phyloP scores from a whole-genome alignment of 2,329 filamentous ascomycete species.

The Macroventuria anomochaeta region DNA sequence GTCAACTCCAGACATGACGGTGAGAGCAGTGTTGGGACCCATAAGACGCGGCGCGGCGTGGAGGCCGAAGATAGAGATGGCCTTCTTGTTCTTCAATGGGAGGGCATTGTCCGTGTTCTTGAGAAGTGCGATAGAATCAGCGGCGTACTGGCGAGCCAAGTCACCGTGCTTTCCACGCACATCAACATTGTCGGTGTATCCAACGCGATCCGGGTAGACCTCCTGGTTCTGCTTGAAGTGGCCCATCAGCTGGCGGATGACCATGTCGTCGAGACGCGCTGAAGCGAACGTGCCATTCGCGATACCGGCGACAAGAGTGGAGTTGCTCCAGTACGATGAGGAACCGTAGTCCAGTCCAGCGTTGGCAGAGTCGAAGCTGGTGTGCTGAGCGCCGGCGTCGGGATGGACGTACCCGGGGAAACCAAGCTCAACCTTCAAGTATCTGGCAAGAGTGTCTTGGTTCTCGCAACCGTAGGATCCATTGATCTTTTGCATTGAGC shows the following conservation, averaged over 20 bases:
- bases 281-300: conserved; percentile 22
- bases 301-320: conserved; percentile 26
- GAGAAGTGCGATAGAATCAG: conserved; percentile 46
- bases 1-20: conserved; percentile 14
- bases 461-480: conserved; percentile 33
- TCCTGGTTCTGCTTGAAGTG: conserved; percentile 8
- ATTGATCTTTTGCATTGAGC: conserved; percentile 49
- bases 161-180: conserved; percentile 17
- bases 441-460: conserved; percentile 51
- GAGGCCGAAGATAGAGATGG: conserved; percentile 12
- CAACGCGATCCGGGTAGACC: conserved; percentile 7
- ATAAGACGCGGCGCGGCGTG: conserved; percentile 13
- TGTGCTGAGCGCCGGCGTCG: conserved; percentile 53
- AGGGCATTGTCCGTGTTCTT: conserved; percentile 61
- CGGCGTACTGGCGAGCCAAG: conserved; percentile 28
- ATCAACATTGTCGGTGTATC: conserved; percentile 13
- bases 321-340: conserved; percentile 24
- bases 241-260: conserved; percentile 15
- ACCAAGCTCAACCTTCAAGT: conserved; percentile 58
- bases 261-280: conserved; percentile 30
- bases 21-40: conserved; percentile 19
- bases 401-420: conserved; percentile 51
- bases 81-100: conserved; percentile 49
- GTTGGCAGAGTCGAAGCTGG: conserved; percentile 51
- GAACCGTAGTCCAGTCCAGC: conserved; percentile 51